Conservation (phyloP, 169 alveolate species). For the Plasmodium vivax region DNA sequence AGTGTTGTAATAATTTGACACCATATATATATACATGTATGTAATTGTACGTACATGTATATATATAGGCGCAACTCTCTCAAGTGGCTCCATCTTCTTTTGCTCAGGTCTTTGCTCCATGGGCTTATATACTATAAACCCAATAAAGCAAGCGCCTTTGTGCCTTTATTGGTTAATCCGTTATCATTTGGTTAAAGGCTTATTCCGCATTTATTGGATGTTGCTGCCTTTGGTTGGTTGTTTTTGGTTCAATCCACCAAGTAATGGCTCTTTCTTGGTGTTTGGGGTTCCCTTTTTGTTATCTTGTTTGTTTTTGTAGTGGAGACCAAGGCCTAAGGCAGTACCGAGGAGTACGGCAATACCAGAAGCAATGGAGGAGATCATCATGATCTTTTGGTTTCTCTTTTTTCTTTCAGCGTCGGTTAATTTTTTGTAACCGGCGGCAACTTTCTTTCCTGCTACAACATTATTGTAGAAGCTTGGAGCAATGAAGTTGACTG, state of each 20-base stretch:
- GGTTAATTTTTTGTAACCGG: slow-evolving; percentile 24
- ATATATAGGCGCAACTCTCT: background rate
- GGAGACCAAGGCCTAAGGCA: slow-evolving; percentile 43
- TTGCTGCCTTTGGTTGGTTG: background rate
- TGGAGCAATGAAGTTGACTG: slow-evolving; percentile 50
- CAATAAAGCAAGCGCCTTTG: background rate
- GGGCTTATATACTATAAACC: background rate
- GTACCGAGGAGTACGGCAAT: slow-evolving; percentile 31
- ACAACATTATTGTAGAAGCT: slow-evolving; percentile 35
- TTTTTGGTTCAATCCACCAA: background rate
- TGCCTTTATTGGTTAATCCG: background rate
- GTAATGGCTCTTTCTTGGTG: background rate
- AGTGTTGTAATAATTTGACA: background rate
- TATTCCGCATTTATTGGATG: background rate
- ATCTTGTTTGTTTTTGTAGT: background rate
- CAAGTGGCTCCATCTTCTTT: background rate
- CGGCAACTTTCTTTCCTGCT: slow-evolving; percentile 6
- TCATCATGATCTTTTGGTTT: slow-evolving; percentile 41
- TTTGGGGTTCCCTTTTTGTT: background rate
- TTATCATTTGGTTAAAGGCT: background rate
- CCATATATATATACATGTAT: background rate
- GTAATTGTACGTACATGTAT: background rate
- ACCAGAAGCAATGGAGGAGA: slow-evolving; percentile 40
- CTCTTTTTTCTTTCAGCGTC: slow-evolving; percentile 36
- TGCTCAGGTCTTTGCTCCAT: background rate